A percentile compares a stretch with the other conserved stretches of the same genome.
Evolutionary conservation across 1,284 basidiomycete species (phyloP).

Genomic region (Rhodotorula glutinis): DNA sequence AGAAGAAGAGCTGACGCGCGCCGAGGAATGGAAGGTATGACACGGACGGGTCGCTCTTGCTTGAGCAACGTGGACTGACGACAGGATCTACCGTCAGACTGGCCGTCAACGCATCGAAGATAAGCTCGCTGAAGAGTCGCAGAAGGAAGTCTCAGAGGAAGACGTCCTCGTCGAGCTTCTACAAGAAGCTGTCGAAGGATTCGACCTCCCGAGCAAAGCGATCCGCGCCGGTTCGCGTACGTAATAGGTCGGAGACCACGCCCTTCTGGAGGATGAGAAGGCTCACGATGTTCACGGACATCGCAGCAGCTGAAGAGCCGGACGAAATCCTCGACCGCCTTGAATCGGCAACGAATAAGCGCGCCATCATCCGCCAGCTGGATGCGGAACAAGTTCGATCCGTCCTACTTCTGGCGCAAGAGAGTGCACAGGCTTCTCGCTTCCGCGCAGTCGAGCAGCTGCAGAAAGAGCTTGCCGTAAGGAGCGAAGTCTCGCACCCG

Average conservation of each 20-base stretch:
- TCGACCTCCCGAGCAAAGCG: background rate
- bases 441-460: constrained; percentile 60
- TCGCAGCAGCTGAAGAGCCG: constrained; percentile 56
- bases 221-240: background rate
- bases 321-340: constrained; percentile 65
- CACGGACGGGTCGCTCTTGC: background rate
- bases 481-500: constrained; percentile 9
- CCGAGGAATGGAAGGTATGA: constrained; percentile 68
- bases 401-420: constrained; percentile 52
- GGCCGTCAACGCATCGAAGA: constrained; percentile 26
- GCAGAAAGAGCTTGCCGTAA: constrained; percentile 65
- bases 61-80: background rate
- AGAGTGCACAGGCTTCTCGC: constrained; percentile 56
- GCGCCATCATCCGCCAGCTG: constrained; percentile 26
- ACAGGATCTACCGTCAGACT: constrained; percentile 28
- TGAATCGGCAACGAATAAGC: constrained; percentile 53
- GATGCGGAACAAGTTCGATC: constrained; percentile 4
- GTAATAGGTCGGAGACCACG: background rate
- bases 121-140: constrained; percentile 26
- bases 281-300: background rate
- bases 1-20: constrained; percentile 62
- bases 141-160: constrained; percentile 21
- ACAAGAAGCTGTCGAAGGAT: constrained; percentile 22
- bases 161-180: constrained; percentile 35
- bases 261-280: too few species aligned